phyloP scores from a whole-genome alignment of 306 rosid genomes.

The Phaseolus lunatus region DNA sequence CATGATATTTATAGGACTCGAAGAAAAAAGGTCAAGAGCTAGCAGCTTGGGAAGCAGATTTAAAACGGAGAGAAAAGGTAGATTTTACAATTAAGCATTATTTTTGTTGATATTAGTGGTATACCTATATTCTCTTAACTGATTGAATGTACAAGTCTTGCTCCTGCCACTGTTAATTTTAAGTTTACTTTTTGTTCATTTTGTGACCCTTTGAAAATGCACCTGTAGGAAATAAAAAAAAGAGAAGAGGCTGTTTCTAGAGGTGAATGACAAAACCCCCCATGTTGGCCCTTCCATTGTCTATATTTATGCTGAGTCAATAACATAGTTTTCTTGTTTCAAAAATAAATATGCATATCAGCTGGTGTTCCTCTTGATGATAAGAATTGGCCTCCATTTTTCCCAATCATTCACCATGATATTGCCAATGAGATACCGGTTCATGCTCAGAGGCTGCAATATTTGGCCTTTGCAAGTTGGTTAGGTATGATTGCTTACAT shows the following conservation, averaged over 20 bases:
- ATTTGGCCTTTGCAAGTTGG: conserved; percentile 99
- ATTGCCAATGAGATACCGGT: conserved; percentile 94
- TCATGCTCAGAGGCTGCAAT: conserved; percentile 95
- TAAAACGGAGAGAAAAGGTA: conserved; percentile 86
- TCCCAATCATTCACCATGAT: conserved; percentile 98
- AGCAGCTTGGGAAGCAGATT: conserved; percentile 93
- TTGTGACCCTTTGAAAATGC: conserved; percentile 42
- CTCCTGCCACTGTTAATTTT: conserved; percentile 35
- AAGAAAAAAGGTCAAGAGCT: conserved; percentile 84
- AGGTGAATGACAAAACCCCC: conserved; percentile 52
- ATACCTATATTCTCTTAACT: conserved; percentile 29
- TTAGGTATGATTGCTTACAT: conserved; percentile 65
- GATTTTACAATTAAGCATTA: conserved; percentile 6
- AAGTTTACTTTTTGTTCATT: conserved; percentile 39
- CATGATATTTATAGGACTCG: conserved; percentile 65
- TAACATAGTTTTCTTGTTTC: conserved; percentile 39
- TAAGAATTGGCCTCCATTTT: conserved; percentile 97
- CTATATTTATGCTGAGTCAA: conserved; percentile 26
- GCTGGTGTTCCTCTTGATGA: conserved; percentile 82
- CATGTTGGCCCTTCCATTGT: conserved; percentile 23
- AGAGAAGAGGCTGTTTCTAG: conserved; percentile 87
- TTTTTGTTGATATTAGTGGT: conserved; percentile 25
- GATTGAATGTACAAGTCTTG: conserved; percentile 15
- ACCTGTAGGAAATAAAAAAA: conserved; percentile 76
- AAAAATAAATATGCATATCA: conserved; percentile 50